Percentiles rank a stretch among this genome's conserved stretches.
These are phyloP conservation scores for Botryotinia calthae DNA, from an alignment of 2,329 filamentous ascomycete species.

Conservation along the genomic window DNA sequence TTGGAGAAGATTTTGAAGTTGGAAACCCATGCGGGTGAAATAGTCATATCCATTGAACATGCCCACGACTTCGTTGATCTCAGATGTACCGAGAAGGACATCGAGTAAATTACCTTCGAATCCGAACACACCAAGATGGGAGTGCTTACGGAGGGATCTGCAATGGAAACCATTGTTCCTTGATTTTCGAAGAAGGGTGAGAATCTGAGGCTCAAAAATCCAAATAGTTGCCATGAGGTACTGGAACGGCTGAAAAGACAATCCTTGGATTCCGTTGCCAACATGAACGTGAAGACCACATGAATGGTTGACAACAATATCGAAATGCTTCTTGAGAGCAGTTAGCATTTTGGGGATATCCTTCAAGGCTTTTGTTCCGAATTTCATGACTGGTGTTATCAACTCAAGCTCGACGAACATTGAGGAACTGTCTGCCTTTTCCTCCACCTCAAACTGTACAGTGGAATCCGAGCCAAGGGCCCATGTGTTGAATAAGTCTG, in stretches of 20 bases:
- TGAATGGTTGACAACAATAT: constrained; percentile 22
- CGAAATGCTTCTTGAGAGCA: neutral
- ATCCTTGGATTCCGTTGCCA: constrained; percentile 31
- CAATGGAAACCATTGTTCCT: neutral
- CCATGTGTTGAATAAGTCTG: neutral
- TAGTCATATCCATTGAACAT: neutral
- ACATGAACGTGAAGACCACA: constrained; percentile 38
- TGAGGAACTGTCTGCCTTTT: neutral
- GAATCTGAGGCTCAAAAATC: constrained; percentile 35
- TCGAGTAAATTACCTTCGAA: neutral
- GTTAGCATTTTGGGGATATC: neutral
- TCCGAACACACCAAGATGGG: neutral
- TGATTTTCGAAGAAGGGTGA: constrained; percentile 28
- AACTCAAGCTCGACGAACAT: neutral
- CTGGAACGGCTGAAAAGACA: constrained; percentile 31
- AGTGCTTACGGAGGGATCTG: neutral
- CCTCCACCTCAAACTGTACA: neutral
- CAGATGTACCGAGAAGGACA: neutral
- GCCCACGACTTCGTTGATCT: neutral
- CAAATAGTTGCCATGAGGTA: constrained; percentile 33
- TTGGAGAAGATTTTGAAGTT: neutral
- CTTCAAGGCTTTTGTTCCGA: neutral
- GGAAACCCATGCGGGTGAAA: neutral
- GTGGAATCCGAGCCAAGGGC: neutral
- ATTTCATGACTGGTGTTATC: neutral